These are phyloP conservation scores for Erythrobasidium yunnanense DNA, from an alignment of 768 basidiomycete genomes.

Conservation along the genomic window DNA sequence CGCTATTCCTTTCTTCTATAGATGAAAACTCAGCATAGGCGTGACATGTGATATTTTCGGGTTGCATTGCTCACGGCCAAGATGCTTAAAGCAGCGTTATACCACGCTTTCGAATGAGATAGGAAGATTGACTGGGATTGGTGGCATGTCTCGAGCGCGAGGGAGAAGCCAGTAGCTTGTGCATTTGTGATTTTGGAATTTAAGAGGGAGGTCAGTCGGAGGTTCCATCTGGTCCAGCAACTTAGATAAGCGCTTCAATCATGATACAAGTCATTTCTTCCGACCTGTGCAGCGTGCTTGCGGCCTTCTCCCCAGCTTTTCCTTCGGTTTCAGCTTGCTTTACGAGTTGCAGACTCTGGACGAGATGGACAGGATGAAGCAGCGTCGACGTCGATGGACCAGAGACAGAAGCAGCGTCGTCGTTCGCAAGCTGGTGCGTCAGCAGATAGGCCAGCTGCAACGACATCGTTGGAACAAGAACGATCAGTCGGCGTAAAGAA, in stretches of 20 bases:
- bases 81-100: slow-evolving; percentile 3
- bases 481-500: background rate
- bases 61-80: background rate
- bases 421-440: slow-evolving; percentile 23
- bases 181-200: slow-evolving; percentile 14
- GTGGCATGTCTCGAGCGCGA: slow-evolving; percentile 14
- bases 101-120: slow-evolving; percentile 18
- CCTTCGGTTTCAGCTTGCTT: background rate
- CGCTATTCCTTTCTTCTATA: background rate
- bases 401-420: slow-evolving; percentile 15
- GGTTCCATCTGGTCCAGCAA: slow-evolving; percentile 18
- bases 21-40: too few relatives aligned
- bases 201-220: slow-evolving; percentile 10
- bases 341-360: background rate
- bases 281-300: slow-evolving; percentile 20
- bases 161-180: slow-evolving; percentile 5
- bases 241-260: background rate
- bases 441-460: slow-evolving; percentile 16
- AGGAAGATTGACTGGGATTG: slow-evolving; percentile 12
- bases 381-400: background rate
- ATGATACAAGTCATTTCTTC: background rate
- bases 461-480: background rate
- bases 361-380: background rate
- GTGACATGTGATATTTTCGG: too few relatives aligned
- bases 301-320: slow-evolving; percentile 1